Evolutionary conservation across 192 early-diverging fungal genomes (phyloP), one percentile per base, ranked within the genome.

Genomic region (Geranomyces michiganensis): DNA sequence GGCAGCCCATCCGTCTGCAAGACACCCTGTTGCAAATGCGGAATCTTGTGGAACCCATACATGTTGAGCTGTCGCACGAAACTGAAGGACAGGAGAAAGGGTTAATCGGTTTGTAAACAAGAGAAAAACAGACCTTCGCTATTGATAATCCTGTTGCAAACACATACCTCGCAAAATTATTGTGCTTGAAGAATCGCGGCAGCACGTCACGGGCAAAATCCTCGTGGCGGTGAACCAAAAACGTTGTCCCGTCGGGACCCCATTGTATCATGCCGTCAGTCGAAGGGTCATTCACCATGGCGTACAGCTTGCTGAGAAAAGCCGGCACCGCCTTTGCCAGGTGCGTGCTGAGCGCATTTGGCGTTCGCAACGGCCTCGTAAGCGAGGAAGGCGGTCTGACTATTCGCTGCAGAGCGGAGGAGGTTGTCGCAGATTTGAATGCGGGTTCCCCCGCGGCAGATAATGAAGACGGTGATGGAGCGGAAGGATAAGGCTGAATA

Each of bases 21-120:
- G 1, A 93, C 92, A 31, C 96, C 96, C 56, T 94, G 92, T 65
- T 94, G 91, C 15, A 96, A 73, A 75, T 96, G 93, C n/a, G 94
- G 95, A 15, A 97, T 88, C 61, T 99, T 99, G 78, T 95, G 94
- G 72, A 99, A 99, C 17, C 93, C 97, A 72, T 99, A 88, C 85
- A 88, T 88, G 76, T 88, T 88, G 4, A 88, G 77, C 62, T 88
- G 86, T 15, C 86, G 73, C 21, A 87, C 81, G 66, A 89, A 89
- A 43, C 76, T 78, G 36, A 10, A 41, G 36, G 10, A 41, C 3
- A 41, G 10, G n/a, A n/a, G n/a, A n/a, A n/a, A n/a, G n/a, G n/a
- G n/a, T n/a, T n/a, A n/a, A n/a, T n/a, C n/a, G n/a, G n/a, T n/a
- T n/a, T n/a, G n/a, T n/a, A n/a, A n/a, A n/a, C n/a, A n/a, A n/a